Conservation (phyloP, 768 basidiomycete genomes). For the Mycena polygramma region DNA sequence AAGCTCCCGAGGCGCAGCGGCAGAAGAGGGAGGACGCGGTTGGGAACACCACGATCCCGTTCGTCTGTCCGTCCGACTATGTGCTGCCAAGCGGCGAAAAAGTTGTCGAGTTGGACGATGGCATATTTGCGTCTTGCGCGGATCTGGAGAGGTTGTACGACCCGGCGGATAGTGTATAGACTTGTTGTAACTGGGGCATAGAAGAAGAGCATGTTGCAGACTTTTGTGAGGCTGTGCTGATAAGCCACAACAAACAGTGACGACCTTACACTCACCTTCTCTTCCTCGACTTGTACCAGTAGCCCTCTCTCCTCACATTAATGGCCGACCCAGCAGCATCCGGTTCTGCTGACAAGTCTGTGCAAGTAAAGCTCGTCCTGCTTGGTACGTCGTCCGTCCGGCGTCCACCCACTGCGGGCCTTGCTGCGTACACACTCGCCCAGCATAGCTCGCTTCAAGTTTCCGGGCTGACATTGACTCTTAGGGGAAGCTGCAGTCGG, state of each 20-base stretch:
- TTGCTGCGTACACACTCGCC: constrained; percentile 20
- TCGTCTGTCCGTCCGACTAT: constrained; percentile 47
- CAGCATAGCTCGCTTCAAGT: constrained; percentile 20
- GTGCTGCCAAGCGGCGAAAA: constrained; percentile 23
- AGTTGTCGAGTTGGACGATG: constrained; percentile 57
- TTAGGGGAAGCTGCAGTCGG: constrained; percentile 98
- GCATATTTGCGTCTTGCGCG: constrained; percentile 59
- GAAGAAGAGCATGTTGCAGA: not conserved
- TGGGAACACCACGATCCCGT: constrained; percentile 31
- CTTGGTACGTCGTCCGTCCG: constrained; percentile 67
- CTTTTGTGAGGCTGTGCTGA: constrained; percentile 36
- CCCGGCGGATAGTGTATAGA: constrained; percentile 32
- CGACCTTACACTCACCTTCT: constrained; percentile 30
- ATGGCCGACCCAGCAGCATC: constrained; percentile 80
- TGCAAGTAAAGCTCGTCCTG: constrained; percentile 97
- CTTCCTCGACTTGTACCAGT: constrained; percentile 27
- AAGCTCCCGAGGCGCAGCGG: constrained; percentile 50
- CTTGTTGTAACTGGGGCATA: constrained; percentile 37
- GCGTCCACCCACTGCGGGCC: constrained; percentile 42
- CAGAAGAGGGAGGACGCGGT: constrained; percentile 35
- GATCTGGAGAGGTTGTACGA: constrained; percentile 55
- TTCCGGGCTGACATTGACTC: constrained; percentile 33
- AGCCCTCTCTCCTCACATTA: constrained; percentile 31
- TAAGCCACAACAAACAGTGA: constrained; percentile 39
- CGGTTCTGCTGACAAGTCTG: constrained; percentile 86